Evolutionary conservation across 768 basidiomycete species (phyloP), one percentile per base, ranked within the genome.

Genomic region (Mycena pura): DNA sequence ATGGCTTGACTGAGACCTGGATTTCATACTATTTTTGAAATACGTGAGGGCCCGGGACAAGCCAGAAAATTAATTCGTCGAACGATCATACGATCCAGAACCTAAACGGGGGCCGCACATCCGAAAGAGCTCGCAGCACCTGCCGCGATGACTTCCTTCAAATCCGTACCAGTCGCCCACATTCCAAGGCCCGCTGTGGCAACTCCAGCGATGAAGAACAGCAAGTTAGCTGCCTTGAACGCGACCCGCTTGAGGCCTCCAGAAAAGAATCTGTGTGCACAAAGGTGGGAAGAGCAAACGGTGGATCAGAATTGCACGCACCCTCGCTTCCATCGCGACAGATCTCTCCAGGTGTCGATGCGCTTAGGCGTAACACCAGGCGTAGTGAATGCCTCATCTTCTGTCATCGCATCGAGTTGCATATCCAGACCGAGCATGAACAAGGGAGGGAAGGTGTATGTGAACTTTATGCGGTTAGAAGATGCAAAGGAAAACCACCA

Each of bases 91-190:
- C 48, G 36, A 24, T 50, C 48, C 48, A 50, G 48, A 50, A 50
- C 48, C 48, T 50, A 54, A 54, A 54, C 53, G 21, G 53, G 53
- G 41, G 53, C 40, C 29, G 28, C 41, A 43, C 53, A 54, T 43
- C 53, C 53, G 40, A 54, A 43, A 54, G 40, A 43, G 19, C 40
- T 54, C 31, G 53, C 53, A 32, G 53, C 53, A 31, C 41, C 40
- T 44, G 40, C 53, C 41, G 40, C 39, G 29, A 54, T 43, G 21
- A 43, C 53, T 32, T 32, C 53, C 41, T 34, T 54, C 22, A 54
- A 32, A 54, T 54, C 53, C 21, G 53, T 54, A 32, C 53, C 53
- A 43, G 53, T 54, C 40, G 53, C 53, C 53, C 53, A 54, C 29
- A 54, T 41, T 32, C 53, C 53, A 31, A 54, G 40, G 29, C 53